Evolutionary conservation across 148 eudicot genomes (phyloP).

Genomic region (Amaranthus cruentus): DNA sequence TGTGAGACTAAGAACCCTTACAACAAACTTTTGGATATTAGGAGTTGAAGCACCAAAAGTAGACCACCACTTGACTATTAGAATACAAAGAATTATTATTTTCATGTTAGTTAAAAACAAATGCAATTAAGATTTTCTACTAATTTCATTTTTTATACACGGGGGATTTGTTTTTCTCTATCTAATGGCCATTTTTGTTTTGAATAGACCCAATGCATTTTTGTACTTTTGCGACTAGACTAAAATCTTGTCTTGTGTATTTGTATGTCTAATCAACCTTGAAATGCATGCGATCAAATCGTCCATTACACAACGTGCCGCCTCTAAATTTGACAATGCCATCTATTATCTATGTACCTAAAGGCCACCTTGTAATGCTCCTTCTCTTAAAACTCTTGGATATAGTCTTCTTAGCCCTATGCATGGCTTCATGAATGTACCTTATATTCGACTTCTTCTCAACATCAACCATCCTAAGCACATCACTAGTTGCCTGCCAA

Average conservation of each 20-base stretch:
- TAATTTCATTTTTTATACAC: too few relatives aligned
- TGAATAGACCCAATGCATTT: conserved; percentile 1
- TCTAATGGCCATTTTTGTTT: not conserved
- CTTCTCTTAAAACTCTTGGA: not conserved
- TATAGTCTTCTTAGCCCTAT: conserved; percentile 16
- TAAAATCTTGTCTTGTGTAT: not conserved
- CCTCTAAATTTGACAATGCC: not conserved
- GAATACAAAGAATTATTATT: too few relatives aligned
- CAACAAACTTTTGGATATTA: conserved; percentile 6
- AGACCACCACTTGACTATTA: conserved; percentile 3
- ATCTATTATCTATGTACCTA: conserved; percentile 6
- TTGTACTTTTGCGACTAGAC: not conserved
- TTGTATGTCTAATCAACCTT: not conserved
- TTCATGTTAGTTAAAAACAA: too few relatives aligned
- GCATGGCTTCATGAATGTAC: conserved; percentile 17
- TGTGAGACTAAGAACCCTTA: conserved; percentile 13
- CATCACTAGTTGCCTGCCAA: conserved; percentile 8
- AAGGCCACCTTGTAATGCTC: not conserved
- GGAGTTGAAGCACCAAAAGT: conserved; percentile 3
- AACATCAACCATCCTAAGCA: conserved; percentile 16
- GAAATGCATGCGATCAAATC: not conserved
- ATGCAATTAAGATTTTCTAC: too few relatives aligned
- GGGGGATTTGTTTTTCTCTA: not conserved
- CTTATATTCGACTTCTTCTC: conserved; percentile 14
- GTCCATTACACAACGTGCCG: not conserved